These are phyloP conservation scores for Pleurotus djamor DNA, from an alignment of 768 basidiomycete genomes.

Conservation along the genomic window DNA sequence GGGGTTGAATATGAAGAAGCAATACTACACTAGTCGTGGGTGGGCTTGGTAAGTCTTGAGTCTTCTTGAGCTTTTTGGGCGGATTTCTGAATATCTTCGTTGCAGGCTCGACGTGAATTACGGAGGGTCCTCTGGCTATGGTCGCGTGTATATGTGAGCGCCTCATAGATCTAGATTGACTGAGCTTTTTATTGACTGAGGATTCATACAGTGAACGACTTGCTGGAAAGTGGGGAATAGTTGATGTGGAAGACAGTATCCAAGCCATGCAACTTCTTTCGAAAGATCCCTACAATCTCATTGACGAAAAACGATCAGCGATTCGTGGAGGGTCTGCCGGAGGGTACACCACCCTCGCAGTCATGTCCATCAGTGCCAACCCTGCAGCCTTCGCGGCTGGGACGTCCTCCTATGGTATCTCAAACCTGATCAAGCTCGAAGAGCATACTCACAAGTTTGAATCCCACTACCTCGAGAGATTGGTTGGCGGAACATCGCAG, in stretches of 20 bases:
- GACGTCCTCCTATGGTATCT: constrained; percentile 66
- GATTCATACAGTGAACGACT: constrained; percentile 40
- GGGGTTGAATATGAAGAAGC: constrained; percentile 48
- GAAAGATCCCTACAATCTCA: constrained; percentile 40
- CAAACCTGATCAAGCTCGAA: constrained; percentile 55
- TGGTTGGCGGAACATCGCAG: constrained; percentile 58
- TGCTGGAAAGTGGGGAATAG: constrained; percentile 66
- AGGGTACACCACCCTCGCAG: constrained; percentile 65
- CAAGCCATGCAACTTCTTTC: constrained; percentile 51
- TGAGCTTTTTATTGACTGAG: not conserved
- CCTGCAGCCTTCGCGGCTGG: constrained; percentile 58
- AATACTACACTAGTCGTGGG: constrained; percentile 70
- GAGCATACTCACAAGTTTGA: constrained; percentile 76
- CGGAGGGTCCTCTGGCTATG: constrained; percentile 74
- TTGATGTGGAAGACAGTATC: constrained; percentile 69
- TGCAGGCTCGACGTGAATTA: constrained; percentile 74
- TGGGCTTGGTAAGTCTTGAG: constrained; percentile 58
- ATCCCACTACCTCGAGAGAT: constrained; percentile 51
- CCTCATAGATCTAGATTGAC: no score
- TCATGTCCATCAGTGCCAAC: constrained; percentile 35
- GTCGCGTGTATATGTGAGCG: constrained; percentile 52
- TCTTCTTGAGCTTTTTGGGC: not conserved
- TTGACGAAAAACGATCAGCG: constrained; percentile 62
- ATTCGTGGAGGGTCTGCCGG: constrained; percentile 77
- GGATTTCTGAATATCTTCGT: constrained; percentile 9